Conservation (phyloP, 2,329 filamentous ascomycete species). For the Rutstroemia sp. region DNA sequence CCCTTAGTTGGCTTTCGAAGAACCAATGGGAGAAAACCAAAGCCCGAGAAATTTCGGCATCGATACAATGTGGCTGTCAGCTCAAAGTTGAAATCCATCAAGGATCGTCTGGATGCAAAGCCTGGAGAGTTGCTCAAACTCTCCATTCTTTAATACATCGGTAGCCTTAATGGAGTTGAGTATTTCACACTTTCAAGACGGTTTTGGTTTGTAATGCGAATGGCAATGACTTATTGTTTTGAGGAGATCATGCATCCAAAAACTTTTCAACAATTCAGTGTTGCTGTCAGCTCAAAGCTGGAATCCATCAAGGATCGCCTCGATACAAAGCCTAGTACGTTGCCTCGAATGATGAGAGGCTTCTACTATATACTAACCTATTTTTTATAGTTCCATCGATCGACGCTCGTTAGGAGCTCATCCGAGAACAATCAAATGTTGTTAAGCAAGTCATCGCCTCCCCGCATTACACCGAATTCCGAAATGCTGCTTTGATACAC, state of each 20-base stretch:
- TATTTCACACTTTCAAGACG: slow-evolving; percentile 12
- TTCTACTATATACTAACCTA: not conserved
- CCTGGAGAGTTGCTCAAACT: too few species aligned
- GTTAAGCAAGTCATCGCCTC: slow-evolving; percentile 34
- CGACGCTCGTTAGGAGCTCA: slow-evolving; percentile 28
- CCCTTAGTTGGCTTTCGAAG: slow-evolving; percentile 1
- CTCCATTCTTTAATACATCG: too few species aligned
- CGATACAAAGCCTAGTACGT: slow-evolving; percentile 19
- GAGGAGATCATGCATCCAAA: slow-evolving; percentile 30
- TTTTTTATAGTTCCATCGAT: slow-evolving; percentile 14
- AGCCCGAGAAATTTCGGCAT: slow-evolving; percentile 30
- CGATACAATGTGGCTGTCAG: slow-evolving; percentile 25
- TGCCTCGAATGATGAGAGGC: slow-evolving; percentile 12
- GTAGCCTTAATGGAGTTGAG: too few species aligned
- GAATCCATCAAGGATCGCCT: slow-evolving; percentile 16
- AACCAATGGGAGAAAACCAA: slow-evolving; percentile 31
- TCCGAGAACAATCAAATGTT: slow-evolving; percentile 31
- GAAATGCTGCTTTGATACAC: slow-evolving; percentile 11
- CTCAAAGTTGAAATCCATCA: slow-evolving; percentile 18
- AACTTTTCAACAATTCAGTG: slow-evolving; percentile 30
- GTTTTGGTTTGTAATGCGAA: slow-evolving; percentile 33
- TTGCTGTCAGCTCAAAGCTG: slow-evolving; percentile 20
- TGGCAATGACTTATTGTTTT: slow-evolving; percentile 33
- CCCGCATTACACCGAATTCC: slow-evolving; percentile 27
- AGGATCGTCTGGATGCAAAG: too few species aligned